Evolutionary conservation across 2,329 filamentous ascomycete genomes (phyloP).

Genomic region (Calonectria ilicicola): DNA sequence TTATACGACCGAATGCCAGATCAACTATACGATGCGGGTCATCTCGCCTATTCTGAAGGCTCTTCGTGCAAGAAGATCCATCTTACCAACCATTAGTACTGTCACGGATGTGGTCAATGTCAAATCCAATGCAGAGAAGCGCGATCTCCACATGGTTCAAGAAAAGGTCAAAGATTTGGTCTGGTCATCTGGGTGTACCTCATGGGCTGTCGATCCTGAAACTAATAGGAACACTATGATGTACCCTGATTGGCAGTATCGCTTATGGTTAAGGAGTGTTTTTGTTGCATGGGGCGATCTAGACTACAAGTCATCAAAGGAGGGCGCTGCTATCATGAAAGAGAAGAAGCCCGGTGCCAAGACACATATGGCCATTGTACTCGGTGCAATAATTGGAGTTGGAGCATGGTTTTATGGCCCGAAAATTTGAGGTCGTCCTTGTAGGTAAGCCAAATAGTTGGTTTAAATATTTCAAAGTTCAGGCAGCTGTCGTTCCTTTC

Average conservation of each 20-base stretch:
- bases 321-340: not conserved
- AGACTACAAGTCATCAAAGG: slow-evolving; percentile 16
- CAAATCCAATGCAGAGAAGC: slow-evolving; percentile 46
- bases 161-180: slow-evolving; percentile 56
- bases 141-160: slow-evolving; percentile 51
- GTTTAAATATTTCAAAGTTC: too few species aligned
- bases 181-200: slow-evolving; percentile 62
- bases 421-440: not conserved
- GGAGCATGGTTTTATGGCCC: slow-evolving; percentile 5
- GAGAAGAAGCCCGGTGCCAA: not conserved
- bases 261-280: slow-evolving; percentile 60
- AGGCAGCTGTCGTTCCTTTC: not conserved
- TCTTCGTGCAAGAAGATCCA: slow-evolving; percentile 9
- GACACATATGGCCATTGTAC: not conserved
- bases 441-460: not conserved
- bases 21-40: slow-evolving; percentile 54
- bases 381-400: not conserved
- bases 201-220: slow-evolving; percentile 62
- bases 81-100: not conserved
- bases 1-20: slow-evolving; percentile 63
- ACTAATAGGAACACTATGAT: slow-evolving; percentile 63
- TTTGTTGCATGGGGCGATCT: slow-evolving; percentile 56
- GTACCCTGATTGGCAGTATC: slow-evolving; percentile 64
- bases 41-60: slow-evolving; percentile 54
- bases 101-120: slow-evolving; percentile 42